Base-by-base conservation (phyloP, 441 rosid species). In the Croton setiger region DNA sequence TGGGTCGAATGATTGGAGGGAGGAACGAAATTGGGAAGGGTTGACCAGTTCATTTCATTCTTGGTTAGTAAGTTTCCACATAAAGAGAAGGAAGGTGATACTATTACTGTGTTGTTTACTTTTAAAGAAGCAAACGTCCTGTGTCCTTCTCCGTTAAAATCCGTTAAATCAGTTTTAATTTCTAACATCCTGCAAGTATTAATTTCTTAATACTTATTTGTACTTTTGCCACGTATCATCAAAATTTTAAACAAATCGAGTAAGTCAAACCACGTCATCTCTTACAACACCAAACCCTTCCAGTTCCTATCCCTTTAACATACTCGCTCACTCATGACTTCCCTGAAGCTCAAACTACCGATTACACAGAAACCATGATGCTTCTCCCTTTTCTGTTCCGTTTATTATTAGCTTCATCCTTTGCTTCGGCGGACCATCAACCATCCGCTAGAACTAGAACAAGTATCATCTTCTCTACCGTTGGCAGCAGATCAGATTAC, bases 391-490 rank as follows among this genome's bases (percentile, higher is more conserved):
- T 13, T 0, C 64, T 17, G 21, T 47, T 72, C 47, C 71, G 71
- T 60, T 59, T 72, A 10, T 53, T 48, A 12, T 45, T 74, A 0
- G 17, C 9, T 33, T 11, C 74, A 6, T 66, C 63, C 43, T 0
- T 44, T 23, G 68, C 75, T 10, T 53, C 76, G 60, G 68, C 73
- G 11, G 76, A 72, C 18, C 72, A 59, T 31, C 75, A 64, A 1
- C 59, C 60, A 3, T 21, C 75, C 0, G 59, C 49, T 27, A 35
- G 68, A 57, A 78, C 74, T 56, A 87, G 80, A n/a, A n/a, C n/a
- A n/a, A n/a, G n/a, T 77, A 86, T 93, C 71, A 59, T 93, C 60
- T 87, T 93, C 76, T 73, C 91, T 31, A 85, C 96, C 0, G 81
- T 86, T 4, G 98, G 96, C 76, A 75, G 87, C 80, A 73, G 88